Evolutionary conservation across 257 asterid genomes (phyloP).

Genomic region (Eucommia ulmoides): DNA sequence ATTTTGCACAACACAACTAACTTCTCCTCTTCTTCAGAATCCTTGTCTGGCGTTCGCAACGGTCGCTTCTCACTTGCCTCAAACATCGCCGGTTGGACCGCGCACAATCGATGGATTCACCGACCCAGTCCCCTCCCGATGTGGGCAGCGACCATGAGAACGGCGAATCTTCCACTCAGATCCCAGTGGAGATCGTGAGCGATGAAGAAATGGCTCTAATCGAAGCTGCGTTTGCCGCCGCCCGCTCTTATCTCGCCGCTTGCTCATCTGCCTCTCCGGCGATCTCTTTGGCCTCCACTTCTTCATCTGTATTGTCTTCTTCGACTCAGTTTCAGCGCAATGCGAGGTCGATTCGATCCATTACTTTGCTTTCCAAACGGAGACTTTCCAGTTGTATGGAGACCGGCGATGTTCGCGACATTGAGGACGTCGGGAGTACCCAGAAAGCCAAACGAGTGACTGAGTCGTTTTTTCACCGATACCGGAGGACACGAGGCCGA

Average conservation of each 20-base stretch:
- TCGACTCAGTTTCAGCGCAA: slow-evolving; percentile 15
- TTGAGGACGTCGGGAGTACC: slow-evolving; percentile 44
- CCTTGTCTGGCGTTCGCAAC: no score
- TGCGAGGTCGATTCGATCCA: slow-evolving; percentile 36
- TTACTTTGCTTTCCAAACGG: slow-evolving; percentile 50
- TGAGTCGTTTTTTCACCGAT: slow-evolving; percentile 48
- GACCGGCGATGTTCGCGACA: slow-evolving; percentile 27
- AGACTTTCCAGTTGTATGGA: slow-evolving; percentile 31
- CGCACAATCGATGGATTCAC: slow-evolving; percentile 33
- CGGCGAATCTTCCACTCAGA: slow-evolving; percentile 13
- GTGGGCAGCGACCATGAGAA: background rate
- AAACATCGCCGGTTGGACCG: no score
- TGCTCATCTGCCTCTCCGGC: background rate
- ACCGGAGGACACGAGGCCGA: slow-evolving; percentile 53
- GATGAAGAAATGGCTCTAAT: slow-evolving; percentile 14
- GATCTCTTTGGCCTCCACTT: slow-evolving; percentile 9
- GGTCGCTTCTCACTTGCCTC: no score
- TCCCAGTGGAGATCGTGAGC: slow-evolving; percentile 44
- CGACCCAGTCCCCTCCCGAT: slow-evolving; percentile 18
- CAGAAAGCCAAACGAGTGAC: slow-evolving; percentile 22
- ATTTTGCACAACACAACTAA: no score
- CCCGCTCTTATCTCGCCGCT: slow-evolving; percentile 11
- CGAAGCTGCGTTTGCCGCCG: slow-evolving; percentile 21
- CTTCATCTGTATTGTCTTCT: slow-evolving; percentile 14
- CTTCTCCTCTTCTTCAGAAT: no score